Percentiles rank a stretch among this genome's conserved stretches.
phyloP scores from a whole-genome alignment of 495 filamentous ascomycete species.

The Haplographium delicatum region DNA sequence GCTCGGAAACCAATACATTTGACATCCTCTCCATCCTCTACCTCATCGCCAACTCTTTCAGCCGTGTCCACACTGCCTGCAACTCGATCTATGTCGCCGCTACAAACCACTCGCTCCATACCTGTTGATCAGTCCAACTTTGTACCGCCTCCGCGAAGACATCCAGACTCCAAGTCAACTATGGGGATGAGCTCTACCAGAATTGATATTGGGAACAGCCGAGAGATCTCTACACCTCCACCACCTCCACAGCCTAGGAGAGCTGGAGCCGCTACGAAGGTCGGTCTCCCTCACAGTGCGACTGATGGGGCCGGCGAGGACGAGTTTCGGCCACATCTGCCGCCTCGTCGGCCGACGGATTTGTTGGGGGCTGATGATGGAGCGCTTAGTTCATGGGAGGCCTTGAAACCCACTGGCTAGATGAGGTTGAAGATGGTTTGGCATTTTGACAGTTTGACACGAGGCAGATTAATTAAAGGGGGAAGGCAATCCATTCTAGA shows the following conservation, averaged over 20 bases:
- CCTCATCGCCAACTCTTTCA: slow-evolving; percentile 14
- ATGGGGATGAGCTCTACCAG: background rate
- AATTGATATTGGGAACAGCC: slow-evolving; percentile 2
- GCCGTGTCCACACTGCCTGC: slow-evolving; percentile 1
- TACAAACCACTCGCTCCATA: background rate
- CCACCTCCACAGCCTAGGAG: slow-evolving; percentile 16
- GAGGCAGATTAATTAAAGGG: too few species aligned
- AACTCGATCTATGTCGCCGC: background rate
- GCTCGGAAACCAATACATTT: slow-evolving; percentile 50
- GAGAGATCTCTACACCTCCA: slow-evolving; percentile 1
- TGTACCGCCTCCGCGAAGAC: slow-evolving; percentile 13
- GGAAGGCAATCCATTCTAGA: too few species aligned
- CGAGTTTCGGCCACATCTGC: slow-evolving; percentile 14
- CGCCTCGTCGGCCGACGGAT: slow-evolving; percentile 21
- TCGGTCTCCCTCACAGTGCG: background rate
- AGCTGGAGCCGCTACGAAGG: slow-evolving; percentile 1
- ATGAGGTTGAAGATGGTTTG: too few species aligned
- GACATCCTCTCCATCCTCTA: slow-evolving; percentile 27
- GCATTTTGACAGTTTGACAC: too few species aligned
- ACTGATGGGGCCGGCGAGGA: slow-evolving; percentile 13
- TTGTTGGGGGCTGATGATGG: slow-evolving; percentile 18
- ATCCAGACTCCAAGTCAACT: background rate
- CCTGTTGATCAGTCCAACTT: slow-evolving; percentile 10
- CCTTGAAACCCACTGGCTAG: slow-evolving; percentile 20
- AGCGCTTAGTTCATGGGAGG: slow-evolving; percentile 15